Conservation (phyloP, 495 filamentous ascomycete species). For the Achaetomiella virescens region DNA sequence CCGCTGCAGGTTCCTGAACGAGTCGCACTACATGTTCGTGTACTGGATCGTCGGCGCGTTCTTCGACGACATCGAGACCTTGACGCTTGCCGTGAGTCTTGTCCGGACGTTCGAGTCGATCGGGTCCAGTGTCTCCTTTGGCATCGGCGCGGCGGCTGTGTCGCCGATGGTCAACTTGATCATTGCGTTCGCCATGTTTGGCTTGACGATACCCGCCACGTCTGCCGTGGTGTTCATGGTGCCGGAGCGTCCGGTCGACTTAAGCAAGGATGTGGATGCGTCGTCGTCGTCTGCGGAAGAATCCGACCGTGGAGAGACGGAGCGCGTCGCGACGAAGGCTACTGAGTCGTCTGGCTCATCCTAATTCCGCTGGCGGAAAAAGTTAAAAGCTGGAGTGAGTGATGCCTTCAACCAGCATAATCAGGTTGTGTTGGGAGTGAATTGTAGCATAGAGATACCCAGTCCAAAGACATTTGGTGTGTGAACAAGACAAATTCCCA, state of each 20-base stretch:
- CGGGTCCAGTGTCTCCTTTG: conserved; percentile 45
- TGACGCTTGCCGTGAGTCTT: conserved; percentile 44
- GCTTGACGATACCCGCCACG: conserved; percentile 35
- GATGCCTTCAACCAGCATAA: not conserved
- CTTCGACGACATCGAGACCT: conserved; percentile 42
- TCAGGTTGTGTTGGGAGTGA: no score
- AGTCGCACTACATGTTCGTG: conserved; percentile 41
- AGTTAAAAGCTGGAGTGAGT: not conserved
- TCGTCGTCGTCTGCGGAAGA: conserved; percentile 13
- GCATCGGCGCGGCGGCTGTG: conserved; percentile 39
- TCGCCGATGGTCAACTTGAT: conserved; percentile 41
- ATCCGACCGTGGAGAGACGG: not conserved
- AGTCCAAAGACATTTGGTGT: no score
- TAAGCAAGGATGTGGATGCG: conserved; percentile 15
- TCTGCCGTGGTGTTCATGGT: conserved; percentile 32
- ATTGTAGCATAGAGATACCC: no score
- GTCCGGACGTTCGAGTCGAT: conserved; percentile 46
- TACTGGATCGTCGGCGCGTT: conserved; percentile 48
- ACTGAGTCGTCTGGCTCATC: not conserved
- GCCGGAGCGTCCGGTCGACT: conserved; percentile 28
- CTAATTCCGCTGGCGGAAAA: not conserved
- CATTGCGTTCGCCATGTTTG: conserved; percentile 39
- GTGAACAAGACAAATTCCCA: no score
- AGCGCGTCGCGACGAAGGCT: not conserved
- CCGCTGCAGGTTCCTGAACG: conserved; percentile 30